phyloP scores from a whole-genome alignment of 257 asterid species.

The Avicennia marina region DNA sequence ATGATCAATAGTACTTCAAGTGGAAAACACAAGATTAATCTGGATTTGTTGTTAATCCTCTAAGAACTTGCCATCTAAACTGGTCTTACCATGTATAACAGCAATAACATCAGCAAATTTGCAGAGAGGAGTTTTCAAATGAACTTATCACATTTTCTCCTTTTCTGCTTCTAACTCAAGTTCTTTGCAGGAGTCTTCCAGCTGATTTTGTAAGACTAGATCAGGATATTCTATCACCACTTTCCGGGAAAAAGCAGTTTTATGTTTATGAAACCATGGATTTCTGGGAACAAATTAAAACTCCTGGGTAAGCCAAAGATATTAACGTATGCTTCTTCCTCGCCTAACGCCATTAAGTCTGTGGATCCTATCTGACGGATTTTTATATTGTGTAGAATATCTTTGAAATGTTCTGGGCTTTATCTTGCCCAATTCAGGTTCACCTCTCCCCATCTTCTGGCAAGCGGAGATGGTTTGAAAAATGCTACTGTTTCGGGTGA shows the following conservation, averaged over 20 bases:
- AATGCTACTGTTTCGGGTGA: constrained; percentile 40
- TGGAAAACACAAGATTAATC: too few species aligned
- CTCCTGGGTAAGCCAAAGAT: constrained; percentile 53
- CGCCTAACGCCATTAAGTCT: constrained; percentile 13
- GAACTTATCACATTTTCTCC: too few species aligned
- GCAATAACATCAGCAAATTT: too few species aligned
- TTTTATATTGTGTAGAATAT: constrained; percentile 49
- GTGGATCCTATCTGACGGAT: too few species aligned
- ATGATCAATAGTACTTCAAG: too few species aligned
- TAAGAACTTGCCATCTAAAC: too few species aligned
- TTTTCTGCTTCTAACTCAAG: too few species aligned
- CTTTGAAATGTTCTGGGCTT: constrained; percentile 49
- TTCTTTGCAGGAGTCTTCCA: constrained; percentile 50
- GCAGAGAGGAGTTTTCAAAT: too few species aligned
- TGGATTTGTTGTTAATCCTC: too few species aligned
- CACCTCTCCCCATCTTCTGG: constrained; percentile 45
- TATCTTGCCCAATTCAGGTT: constrained; percentile 47
- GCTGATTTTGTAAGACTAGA: constrained; percentile 78
- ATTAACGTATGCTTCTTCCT: constrained; percentile 2
- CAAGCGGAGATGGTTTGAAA: constrained; percentile 42
- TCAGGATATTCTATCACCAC: constrained; percentile 84
- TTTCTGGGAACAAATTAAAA: constrained; percentile 92
- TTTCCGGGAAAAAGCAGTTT: constrained; percentile 78
- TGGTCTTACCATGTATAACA: too few species aligned
- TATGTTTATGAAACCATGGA: constrained; percentile 67